Base-by-base conservation (phyloP, 2,329 filamentous ascomycete species). In the Nannizziopsis barbatae region DNA sequence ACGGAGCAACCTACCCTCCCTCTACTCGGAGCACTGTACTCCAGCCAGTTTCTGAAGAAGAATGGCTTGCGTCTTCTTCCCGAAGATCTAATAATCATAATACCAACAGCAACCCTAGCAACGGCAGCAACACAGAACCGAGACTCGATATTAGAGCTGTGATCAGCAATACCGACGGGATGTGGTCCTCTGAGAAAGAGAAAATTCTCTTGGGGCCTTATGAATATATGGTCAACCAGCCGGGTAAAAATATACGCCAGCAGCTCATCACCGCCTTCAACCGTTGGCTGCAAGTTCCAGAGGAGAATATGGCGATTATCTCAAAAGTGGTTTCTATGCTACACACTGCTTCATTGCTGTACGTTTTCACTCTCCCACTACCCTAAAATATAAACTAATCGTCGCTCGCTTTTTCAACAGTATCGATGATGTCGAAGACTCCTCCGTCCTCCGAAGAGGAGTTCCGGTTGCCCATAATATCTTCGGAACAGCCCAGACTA, bases 151-250 rank as follows among this genome's bases (percentile, higher is more conserved):
- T 41, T 11, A 49, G 37, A 32, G n/a, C 40, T 8, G 40, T 49
- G 32, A 49, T 49, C 37, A 49, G 41, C 27, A 49, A 44, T 32
- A 44, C 22, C 14, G 46, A 49, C 46, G 46, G 46, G 30, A 61
- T 59, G 40, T 92, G 86, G 86, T 80, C 77, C 5, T 65, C 72
- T 1, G 77, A 84, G 58, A 90, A 92, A 70, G 85, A 92, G 64
- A 79, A 78, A 63, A 81, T 90, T 52, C 71, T 93, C 46, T 71
- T 81, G 42, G 86, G 81, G 0, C 87, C 87, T 1, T 94, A 80
- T 59, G 82, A 90, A 60, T 93, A 94, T 64, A 75, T 92, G 53
- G 76, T 81, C 58, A 76, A 77, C 39, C 82, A 88, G 54, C 85
- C 86, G 0, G 87, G 87, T 55, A 70, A 70, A 48, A 64, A 64